Evolutionary conservation across 2,329 filamentous ascomycete genomes (phyloP), one percentile per base, ranked within the genome.

Genomic region (Pestalotiopsis sp.): DNA sequence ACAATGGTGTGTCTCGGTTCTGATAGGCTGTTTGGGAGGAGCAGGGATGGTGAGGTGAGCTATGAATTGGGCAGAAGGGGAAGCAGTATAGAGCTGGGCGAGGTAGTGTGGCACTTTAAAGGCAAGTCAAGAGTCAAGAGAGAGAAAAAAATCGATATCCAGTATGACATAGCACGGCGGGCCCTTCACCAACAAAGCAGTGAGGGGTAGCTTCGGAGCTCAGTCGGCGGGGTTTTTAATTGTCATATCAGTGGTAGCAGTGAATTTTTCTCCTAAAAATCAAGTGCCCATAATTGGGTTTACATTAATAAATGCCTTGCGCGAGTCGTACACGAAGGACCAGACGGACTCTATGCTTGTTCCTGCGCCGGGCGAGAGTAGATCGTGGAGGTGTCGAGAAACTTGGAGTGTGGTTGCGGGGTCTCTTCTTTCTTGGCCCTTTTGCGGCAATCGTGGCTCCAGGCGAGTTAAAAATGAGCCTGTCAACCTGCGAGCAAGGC

Each of bases 221-320:
- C 49, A 56, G 20, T 25, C 39, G 23, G 63, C 49, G 63, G 63
- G 63, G 49, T 36, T 17, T 12, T 23, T 39, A 23, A 7, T 36
- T 9, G 9, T 36, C 31, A 36, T 36, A 31, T 36, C 31, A 36
- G 7, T 36, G 31, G 31, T 36, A 36, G 31, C 31, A 36, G 31
- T 36, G 31, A 52, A 20, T 52, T 52, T n/a, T 52, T 23, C 45
- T 23, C 45, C 45, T 52, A 9, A 17, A n/a, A 14, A 23, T 3
- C 20, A 20, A n/a, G 59, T 62, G 59, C 13, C 59, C 59, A 62
- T 62, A 62, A 41, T 62, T 62, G 59, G 20, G 59, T 62, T 62
- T 62, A 62, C 59, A 62, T 62, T 62, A 62, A 36, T 62, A 62
- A 41, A 62, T 36, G 59, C n/a, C 59, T 62, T 62, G 59, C 59